Percentiles rank a stretch among this genome's conserved stretches.
Conservation (phyloP, 2,329 filamentous ascomycete species). For the Aspergillus sp. region DNA sequence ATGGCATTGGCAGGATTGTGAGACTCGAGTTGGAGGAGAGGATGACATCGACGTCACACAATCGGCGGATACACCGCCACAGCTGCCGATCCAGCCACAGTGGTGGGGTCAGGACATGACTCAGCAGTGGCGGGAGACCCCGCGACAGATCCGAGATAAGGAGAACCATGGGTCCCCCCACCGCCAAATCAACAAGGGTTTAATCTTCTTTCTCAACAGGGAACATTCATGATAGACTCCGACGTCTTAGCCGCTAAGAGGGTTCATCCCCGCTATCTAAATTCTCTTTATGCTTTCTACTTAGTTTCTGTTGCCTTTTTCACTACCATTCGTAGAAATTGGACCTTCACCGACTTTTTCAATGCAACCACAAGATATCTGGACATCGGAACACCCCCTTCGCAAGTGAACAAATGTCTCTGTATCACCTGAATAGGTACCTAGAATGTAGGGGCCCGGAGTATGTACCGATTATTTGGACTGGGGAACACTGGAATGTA, state of each 20-base stretch:
- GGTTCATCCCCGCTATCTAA: too few species aligned
- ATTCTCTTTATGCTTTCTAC: too few species aligned
- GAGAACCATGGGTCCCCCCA: conserved; percentile 10
- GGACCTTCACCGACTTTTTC: not conserved
- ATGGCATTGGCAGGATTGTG: not conserved
- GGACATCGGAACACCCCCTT: not conserved
- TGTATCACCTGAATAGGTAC: not conserved
- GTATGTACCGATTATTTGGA: conserved; percentile 4
- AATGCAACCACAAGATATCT: not conserved
- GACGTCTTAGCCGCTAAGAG: too few species aligned
- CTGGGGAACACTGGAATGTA: conserved; percentile 16
- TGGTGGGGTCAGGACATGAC: not conserved
- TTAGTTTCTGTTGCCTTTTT: too few species aligned
- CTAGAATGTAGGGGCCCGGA: not conserved
- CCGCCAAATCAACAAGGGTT: conserved; percentile 7
- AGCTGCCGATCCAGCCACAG: not conserved
- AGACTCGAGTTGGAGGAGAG: not conserved
- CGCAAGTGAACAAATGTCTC: not conserved
- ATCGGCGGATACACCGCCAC: conserved; percentile 5
- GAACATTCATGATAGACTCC: not conserved
- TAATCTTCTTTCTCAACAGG: conserved; percentile 6
- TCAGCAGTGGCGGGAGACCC: not conserved
- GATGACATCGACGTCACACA: conserved; percentile 10
- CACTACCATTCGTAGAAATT: not conserved
- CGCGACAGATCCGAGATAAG: conserved; percentile 7